Base-by-base conservation (phyloP, 78 protist genomes). In the Speleostelium caveatum region DNA sequence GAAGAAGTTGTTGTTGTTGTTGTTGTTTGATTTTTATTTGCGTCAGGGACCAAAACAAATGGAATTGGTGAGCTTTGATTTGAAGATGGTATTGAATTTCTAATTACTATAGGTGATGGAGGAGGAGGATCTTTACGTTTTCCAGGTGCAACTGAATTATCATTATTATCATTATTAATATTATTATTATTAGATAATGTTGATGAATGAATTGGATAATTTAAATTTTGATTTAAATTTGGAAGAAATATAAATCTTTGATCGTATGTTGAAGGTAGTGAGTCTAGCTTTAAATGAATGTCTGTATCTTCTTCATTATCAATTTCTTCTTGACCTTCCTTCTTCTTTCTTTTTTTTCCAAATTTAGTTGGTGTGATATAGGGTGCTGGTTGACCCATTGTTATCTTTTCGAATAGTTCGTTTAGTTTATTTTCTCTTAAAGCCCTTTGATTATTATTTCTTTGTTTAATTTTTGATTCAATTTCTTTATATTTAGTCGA, bases 351-450 rank as follows among this genome's bases (percentile, higher is more conserved):
- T 24, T 67, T 32, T 41, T 80, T 80, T n/a, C 62, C 45, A 32
- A 80, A 80, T 38, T 80, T 80, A 0, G 89, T 80, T 68, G 89
- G 89, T 6, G 89, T 80, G 67, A 80, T 80, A 24, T 80, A 80
- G 24, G 89, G 89, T 21, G 89, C 63, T 5, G 89, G 89, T 10
- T 58, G 74, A 56, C 89, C 77, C 10, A n/a, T 36, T 36, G 89
- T 80, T 30, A 80, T 80, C 58, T 35, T 33, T 39, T 80, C 89
- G 42, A 80, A 80, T 39, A 80, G 30, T 24, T 60, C 66, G n/a
- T 80, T 68, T 1, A 80, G 62, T 68, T 68, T 80, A 24, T 35
- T 56, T 39, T 80, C 89, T 51, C 89, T 36, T 32, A 56, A 63
- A 16, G n/a, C 26, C 38, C 89, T 16, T 41, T 80, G 89, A 22